A percentile compares a stretch with the other conserved stretches of the same genome.
These are phyloP conservation scores for Tolypocladium tundrense DNA, from an alignment of 2,329 filamentous ascomycete genomes.

Conservation along the genomic window DNA sequence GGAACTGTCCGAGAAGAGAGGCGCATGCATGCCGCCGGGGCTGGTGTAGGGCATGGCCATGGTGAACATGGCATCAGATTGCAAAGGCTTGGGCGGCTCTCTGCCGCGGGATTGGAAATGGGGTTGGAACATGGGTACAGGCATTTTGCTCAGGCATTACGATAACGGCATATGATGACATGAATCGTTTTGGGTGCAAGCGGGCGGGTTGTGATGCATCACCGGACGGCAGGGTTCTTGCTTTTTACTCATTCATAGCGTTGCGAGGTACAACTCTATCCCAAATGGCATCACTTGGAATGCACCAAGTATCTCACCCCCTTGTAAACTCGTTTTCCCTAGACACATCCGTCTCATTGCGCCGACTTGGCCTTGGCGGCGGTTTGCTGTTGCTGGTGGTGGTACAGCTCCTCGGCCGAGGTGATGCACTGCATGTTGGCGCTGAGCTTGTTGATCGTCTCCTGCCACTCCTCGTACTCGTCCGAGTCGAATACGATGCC, in stretches of 20 bases:
- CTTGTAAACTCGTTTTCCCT: background rate
- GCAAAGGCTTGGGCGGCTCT: background rate
- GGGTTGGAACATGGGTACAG: background rate
- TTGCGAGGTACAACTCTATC: background rate
- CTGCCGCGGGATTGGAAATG: background rate
- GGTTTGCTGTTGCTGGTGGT: slow-evolving; percentile 19
- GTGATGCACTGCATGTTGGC: slow-evolving; percentile 85
- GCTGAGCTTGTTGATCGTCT: slow-evolving; percentile 85
- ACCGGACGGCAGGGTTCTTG: background rate
- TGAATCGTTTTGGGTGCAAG: background rate
- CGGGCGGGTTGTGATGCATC: background rate
- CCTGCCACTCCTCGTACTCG: slow-evolving; percentile 87
- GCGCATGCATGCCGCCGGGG: slow-evolving; percentile 1
- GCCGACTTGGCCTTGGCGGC: background rate
- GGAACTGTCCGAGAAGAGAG: slow-evolving; percentile 7
- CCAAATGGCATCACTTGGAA: background rate
- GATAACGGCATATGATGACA: background rate
- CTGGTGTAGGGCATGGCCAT: background rate
- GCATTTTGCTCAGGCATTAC: background rate
- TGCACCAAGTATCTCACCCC: too few relatives aligned
- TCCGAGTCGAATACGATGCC: slow-evolving; percentile 94
- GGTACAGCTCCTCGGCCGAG: slow-evolving; percentile 62
- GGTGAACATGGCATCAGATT: background rate
- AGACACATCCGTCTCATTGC: background rate
- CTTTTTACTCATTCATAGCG: background rate